phyloP scores from a whole-genome alignment of 2,329 filamentous ascomycete species.

The Alternaria sp. region DNA sequence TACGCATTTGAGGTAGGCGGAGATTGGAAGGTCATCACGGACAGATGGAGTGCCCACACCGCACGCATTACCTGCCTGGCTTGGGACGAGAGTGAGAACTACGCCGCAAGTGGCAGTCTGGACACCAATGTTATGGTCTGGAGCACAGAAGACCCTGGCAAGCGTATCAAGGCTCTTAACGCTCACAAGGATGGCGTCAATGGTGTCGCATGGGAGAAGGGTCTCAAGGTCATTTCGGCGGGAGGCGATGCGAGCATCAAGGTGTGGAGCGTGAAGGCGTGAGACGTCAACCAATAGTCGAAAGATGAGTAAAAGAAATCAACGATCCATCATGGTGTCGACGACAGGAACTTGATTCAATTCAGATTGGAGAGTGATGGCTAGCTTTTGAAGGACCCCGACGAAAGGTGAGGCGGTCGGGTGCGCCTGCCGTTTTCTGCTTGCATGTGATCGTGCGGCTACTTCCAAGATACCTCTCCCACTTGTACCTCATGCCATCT shows the following conservation, averaged over 20 bases:
- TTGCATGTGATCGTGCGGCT: constrained; percentile 4
- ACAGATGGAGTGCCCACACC: constrained; percentile 77
- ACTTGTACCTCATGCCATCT: not conserved
- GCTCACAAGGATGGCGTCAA: constrained; percentile 97
- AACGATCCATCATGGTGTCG: not conserved
- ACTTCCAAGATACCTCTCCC: not conserved
- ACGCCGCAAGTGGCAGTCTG: constrained; percentile 82
- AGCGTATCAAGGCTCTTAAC: constrained; percentile 81
- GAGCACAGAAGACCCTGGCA: constrained; percentile 83
- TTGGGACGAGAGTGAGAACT: constrained; percentile 79
- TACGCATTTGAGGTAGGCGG: constrained; percentile 72
- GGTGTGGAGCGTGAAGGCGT: constrained; percentile 68
- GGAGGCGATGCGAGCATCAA: constrained; percentile 92
- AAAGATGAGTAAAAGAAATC: not conserved
- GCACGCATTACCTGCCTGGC: constrained; percentile 70
- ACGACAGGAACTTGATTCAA: not conserved
- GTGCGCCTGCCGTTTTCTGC: constrained; percentile 2
- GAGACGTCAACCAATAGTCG: constrained; percentile 5
- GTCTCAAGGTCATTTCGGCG: constrained; percentile 72
- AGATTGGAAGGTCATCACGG: constrained; percentile 76
- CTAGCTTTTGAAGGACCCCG: not conserved
- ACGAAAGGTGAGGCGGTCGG: constrained; percentile 12
- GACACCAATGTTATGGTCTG: constrained; percentile 94
- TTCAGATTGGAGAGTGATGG: not conserved
- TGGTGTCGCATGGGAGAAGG: constrained; percentile 78